These are phyloP conservation scores for Chlamydomonas eustigma DNA, from an alignment of 139 green algal species.

Conservation along the genomic window DNA sequence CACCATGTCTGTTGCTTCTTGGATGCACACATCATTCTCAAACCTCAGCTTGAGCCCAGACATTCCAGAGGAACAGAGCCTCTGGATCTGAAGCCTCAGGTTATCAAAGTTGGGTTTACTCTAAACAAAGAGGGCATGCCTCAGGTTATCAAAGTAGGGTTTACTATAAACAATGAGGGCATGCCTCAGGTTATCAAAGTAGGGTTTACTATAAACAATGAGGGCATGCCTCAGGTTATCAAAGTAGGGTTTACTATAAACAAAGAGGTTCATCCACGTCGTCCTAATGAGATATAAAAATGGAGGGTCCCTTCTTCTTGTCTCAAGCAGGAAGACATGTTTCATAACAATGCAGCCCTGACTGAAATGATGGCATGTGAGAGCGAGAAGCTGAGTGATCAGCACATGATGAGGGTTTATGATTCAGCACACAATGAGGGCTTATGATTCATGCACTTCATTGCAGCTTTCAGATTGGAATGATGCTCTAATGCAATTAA, in stretches of 20 bases:
- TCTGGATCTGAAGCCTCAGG: slow-evolving; percentile 21
- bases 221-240: background rate
- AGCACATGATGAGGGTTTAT: no score
- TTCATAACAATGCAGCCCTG: no score
- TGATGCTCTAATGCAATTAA: no score
- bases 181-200: slow-evolving; percentile 25
- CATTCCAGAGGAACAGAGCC: slow-evolving; percentile 33
- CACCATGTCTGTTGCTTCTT: slow-evolving; percentile 34
- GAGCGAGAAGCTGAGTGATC: no score
- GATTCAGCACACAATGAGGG: no score
- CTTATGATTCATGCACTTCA: no score
- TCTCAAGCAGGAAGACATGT: no score
- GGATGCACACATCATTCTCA: slow-evolving; percentile 18
- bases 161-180: background rate
- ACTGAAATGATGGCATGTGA: no score
- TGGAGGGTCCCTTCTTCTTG: no score
- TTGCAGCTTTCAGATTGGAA: no score
- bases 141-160: background rate
- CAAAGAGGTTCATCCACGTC: background rate
- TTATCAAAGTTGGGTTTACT: slow-evolving; percentile 34
- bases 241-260: background rate
- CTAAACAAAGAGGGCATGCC: background rate
- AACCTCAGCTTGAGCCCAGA: slow-evolving; percentile 37
- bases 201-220: slow-evolving; percentile 20
- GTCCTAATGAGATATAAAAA: background rate